These are phyloP conservation scores for Diaporthe sp. DNA, from an alignment of 2,329 filamentous ascomycete genomes.

Conservation along the genomic window DNA sequence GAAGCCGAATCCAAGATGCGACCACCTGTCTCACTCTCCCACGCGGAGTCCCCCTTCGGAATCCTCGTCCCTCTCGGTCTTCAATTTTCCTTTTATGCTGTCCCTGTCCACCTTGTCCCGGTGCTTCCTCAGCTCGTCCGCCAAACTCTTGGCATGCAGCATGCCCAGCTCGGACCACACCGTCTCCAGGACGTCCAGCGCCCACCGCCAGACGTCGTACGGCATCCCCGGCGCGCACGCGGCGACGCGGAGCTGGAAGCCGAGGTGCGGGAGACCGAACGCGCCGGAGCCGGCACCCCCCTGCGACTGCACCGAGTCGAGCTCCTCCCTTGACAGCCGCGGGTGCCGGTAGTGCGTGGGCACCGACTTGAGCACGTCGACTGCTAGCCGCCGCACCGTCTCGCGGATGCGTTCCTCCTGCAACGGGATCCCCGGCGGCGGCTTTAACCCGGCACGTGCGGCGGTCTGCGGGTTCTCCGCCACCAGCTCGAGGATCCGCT, in stretches of 20 bases:
- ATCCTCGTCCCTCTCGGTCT: constrained; percentile 21
- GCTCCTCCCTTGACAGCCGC: constrained; percentile 49
- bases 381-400: constrained; percentile 55
- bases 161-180: constrained; percentile 67
- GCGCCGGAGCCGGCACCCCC: constrained; percentile 61
- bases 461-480: constrained; percentile 57
- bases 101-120: constrained; percentile 42
- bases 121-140: constrained; percentile 51
- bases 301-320: constrained; percentile 51
- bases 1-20: background rate
- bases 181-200: constrained; percentile 59
- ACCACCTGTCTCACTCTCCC: background rate
- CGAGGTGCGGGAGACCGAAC: constrained; percentile 61
- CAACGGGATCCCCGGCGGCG: constrained; percentile 36
- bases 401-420: constrained; percentile 51
- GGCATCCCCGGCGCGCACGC: constrained; percentile 63
- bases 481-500: constrained; percentile 61
- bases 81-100: constrained; percentile 39
- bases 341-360: constrained; percentile 68
- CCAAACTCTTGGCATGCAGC: constrained; percentile 61
- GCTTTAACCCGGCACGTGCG: constrained; percentile 47
- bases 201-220: constrained; percentile 59
- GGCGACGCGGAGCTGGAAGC: constrained; percentile 64
- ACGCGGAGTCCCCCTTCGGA: background rate
- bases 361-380: constrained; percentile 61